Conservation (phyloP, 2,329 filamentous ascomycete genomes). For the Chaetomium olivaceum region DNA sequence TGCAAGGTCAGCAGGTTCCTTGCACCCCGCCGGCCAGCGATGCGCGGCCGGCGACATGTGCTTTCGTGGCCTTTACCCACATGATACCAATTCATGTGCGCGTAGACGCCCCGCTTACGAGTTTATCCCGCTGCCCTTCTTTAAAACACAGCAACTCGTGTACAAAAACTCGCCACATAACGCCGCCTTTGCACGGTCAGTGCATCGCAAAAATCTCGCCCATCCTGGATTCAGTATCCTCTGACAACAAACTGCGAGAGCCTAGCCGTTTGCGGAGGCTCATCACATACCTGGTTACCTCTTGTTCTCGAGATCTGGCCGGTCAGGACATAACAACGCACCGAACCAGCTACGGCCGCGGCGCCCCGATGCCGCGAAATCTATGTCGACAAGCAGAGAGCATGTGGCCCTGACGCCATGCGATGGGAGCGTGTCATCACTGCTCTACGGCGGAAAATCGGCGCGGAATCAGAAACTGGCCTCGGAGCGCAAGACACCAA, state of each 20-base stretch:
- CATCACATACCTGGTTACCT: conserved; percentile 9
- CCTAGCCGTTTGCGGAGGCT: conserved; percentile 13
- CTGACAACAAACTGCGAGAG: conserved; percentile 26
- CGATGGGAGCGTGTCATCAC: conserved; percentile 21
- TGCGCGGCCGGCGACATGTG: conserved; percentile 31
- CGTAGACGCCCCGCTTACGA: conserved; percentile 53
- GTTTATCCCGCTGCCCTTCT: conserved; percentile 64
- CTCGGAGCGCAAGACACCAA: conserved; percentile 1
- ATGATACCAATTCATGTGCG: conserved; percentile 63
- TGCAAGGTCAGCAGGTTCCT: conserved; percentile 43
- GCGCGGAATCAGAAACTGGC: conserved; percentile 5
- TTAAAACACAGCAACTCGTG: conserved; percentile 65
- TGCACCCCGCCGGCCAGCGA: conserved; percentile 33
- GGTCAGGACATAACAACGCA: not conserved
- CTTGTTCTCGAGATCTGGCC: conserved; percentile 4
- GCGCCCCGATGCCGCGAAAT: conserved; percentile 12
- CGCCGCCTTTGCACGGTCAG: conserved; percentile 59
- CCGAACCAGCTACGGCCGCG: conserved; percentile 2
- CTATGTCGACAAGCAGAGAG: conserved; percentile 26
- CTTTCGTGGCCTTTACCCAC: conserved; percentile 58
- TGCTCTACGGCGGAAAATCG: conserved; percentile 13
- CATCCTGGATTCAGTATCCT: conserved; percentile 42
- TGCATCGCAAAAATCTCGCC: conserved; percentile 64
- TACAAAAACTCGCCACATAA: conserved; percentile 56
- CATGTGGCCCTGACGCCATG: conserved; percentile 22